A percentile compares a stretch with the other conserved stretches of the same genome.
Conservation (phyloP, 331 rosid species). For the Arachis monticola region DNA sequence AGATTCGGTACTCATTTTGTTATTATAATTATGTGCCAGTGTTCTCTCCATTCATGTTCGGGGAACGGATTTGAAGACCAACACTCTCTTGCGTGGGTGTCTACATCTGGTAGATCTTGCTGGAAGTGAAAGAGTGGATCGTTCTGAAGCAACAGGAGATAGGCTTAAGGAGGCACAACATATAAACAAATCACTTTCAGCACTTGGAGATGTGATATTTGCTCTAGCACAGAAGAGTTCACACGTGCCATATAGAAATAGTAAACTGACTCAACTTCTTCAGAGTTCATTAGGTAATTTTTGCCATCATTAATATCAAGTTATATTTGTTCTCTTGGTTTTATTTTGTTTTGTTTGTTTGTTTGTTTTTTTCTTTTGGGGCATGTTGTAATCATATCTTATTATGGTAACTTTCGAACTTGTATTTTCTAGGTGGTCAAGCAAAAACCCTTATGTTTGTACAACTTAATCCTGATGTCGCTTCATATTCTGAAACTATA, state of each 20-base stretch:
- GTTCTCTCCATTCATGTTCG: slow-evolving; percentile 96
- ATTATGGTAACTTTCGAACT: slow-evolving; percentile 14
- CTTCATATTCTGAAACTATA: slow-evolving; percentile 86
- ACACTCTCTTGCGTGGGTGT: slow-evolving; percentile 77
- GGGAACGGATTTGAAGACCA: slow-evolving; percentile 86
- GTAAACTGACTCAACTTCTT: slow-evolving; percentile 98
- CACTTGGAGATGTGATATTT: slow-evolving; percentile 96
- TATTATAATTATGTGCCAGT: slow-evolving; percentile 46
- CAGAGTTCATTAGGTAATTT: slow-evolving; percentile 90
- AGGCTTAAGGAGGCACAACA: slow-evolving; percentile 98
- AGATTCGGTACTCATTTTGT: slow-evolving; percentile 32
- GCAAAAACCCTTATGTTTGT: slow-evolving; percentile 99
- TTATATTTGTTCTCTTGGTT: slow-evolving; percentile 19
- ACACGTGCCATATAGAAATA: slow-evolving; percentile 94
- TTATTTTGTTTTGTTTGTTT: not conserved
- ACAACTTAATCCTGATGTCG: slow-evolving; percentile 90
- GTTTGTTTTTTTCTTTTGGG: slow-evolving; percentile 1
- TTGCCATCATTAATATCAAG: slow-evolving; percentile 30
- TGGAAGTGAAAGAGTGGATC: slow-evolving; percentile 96
- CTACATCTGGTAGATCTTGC: slow-evolving; percentile 98
- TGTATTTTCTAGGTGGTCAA: slow-evolving; percentile 78
- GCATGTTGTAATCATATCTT: not conserved
- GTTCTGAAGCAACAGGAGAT: slow-evolving; percentile 97
- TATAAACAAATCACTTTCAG: slow-evolving; percentile 92
- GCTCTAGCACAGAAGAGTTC: slow-evolving; percentile 89